A percentile compares a stretch with the other conserved stretches of the same genome.
These are phyloP conservation scores for Wilhelminamyces savonicus DNA, from an alignment of 805 yeast species.

Conservation along the genomic window DNA sequence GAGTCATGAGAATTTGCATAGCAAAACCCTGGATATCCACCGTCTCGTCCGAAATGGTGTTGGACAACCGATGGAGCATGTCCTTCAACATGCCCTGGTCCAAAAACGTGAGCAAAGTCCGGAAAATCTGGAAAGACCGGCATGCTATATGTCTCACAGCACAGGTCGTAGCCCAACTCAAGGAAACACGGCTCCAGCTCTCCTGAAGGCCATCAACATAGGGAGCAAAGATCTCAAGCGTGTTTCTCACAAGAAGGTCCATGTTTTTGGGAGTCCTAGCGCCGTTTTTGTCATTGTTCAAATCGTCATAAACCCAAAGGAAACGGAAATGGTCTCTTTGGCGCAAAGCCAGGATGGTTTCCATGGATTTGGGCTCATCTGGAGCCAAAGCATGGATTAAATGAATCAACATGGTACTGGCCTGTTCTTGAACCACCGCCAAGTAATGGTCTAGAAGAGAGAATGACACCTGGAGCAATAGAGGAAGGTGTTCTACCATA, in stretches of 20 bases:
- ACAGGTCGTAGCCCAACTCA: constrained; percentile 95
- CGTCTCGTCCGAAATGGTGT: constrained; percentile 86
- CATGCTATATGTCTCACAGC: constrained; percentile 97
- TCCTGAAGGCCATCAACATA: constrained; percentile 51
- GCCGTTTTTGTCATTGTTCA: constrained; percentile 62
- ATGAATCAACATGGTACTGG: constrained; percentile 68
- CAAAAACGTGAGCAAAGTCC: constrained; percentile 73
- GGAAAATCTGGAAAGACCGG: constrained; percentile 86
- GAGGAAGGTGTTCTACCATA: constrained; percentile 55
- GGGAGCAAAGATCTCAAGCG: constrained; percentile 50
- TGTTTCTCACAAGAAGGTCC: constrained; percentile 66
- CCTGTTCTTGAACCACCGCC: constrained; percentile 77
- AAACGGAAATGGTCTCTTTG: constrained; percentile 37
- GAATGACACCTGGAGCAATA: constrained; percentile 71
- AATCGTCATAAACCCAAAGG: constrained; percentile 84
- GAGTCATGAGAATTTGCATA: constrained; percentile 93
- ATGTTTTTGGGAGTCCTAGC: constrained; percentile 81
- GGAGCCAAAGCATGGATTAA: constrained; percentile 60
- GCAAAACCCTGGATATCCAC: constrained; percentile 93
- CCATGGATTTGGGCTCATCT: constrained; percentile 47
- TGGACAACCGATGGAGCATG: constrained; percentile 87
- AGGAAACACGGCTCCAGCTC: constrained; percentile 79
- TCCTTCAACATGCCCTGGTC: constrained; percentile 88
- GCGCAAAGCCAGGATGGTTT: constrained; percentile 53
- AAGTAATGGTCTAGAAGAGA: constrained; percentile 85